phyloP scores from a whole-genome alignment of 345 rosid genomes.

The Boechera divaricarpa region DNA sequence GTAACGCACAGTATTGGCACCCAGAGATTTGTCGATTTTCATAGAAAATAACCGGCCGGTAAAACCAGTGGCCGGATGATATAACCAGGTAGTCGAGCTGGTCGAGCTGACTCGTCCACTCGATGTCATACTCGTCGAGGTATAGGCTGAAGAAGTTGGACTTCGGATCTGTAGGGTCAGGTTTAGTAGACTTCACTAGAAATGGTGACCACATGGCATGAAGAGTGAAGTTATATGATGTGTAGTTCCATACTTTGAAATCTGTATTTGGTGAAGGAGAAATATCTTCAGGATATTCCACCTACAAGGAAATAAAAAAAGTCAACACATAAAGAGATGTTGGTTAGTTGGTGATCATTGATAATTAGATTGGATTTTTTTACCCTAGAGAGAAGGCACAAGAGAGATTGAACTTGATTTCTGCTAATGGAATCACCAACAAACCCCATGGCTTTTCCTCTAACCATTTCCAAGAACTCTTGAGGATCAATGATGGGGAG shows the following conservation, averaged over 20 bases:
- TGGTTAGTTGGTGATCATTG: conserved; percentile 15
- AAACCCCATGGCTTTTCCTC: conserved; percentile 79
- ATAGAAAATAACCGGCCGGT: conserved; percentile 58
- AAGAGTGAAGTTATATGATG: conserved; percentile 72
- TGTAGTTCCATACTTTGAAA: conserved; percentile 70
- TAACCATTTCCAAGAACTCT: conserved; percentile 73
- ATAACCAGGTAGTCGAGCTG: conserved; percentile 68
- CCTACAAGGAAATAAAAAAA: conserved; percentile 46
- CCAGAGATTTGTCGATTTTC: conserved; percentile 58
- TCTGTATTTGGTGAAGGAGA: conserved; percentile 57
- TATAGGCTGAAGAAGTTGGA: conserved; percentile 64
- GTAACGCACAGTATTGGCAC: conserved; percentile 63
- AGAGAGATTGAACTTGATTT: conserved; percentile 90
- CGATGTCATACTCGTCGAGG: conserved; percentile 61
- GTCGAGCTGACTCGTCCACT: conserved; percentile 61
- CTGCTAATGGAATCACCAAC: conserved; percentile 88
- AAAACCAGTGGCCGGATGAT: conserved; percentile 81
- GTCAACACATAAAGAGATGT: conserved; percentile 23
- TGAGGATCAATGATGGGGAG: conserved; percentile 73
- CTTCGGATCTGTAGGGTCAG: conserved; percentile 53
- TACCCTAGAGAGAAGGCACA: conserved; percentile 91
- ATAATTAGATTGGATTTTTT: not conserved
- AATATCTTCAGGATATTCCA: conserved; percentile 70
- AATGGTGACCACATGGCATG: conserved; percentile 74
- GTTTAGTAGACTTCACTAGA: conserved; percentile 54